phyloP scores from a whole-genome alignment of 1,284 basidiomycete genomes.

The Termitomyces sp. region DNA sequence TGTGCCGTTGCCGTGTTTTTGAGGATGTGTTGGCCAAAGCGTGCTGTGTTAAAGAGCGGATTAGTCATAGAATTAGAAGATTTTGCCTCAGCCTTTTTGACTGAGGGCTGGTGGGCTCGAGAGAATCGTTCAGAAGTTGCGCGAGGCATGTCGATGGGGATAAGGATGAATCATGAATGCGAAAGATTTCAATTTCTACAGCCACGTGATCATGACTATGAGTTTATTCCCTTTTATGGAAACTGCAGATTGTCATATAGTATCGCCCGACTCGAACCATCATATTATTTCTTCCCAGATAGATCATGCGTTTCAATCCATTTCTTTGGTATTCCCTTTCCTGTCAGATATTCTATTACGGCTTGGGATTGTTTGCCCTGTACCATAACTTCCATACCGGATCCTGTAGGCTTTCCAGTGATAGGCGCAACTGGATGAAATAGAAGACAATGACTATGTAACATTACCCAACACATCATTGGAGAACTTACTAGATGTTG shows the following conservation, averaged over 20 bases:
- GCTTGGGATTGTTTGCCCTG: slow-evolving; percentile 76
- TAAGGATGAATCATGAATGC: background rate
- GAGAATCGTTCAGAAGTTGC: slow-evolving; percentile 84
- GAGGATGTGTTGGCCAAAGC: slow-evolving; percentile 96
- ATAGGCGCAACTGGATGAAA: slow-evolving; percentile 45
- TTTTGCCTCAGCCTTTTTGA: slow-evolving; percentile 52
- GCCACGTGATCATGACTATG: background rate
- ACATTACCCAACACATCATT: background rate
- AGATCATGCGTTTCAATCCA: slow-evolving; percentile 63
- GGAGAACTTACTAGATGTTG: slow-evolving; percentile 56
- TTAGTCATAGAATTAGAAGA: slow-evolving; percentile 54
- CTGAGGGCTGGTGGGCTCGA: slow-evolving; percentile 68
- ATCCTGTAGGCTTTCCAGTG: slow-evolving; percentile 42
- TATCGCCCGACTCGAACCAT: too few species aligned
- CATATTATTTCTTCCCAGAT: slow-evolving; percentile 35
- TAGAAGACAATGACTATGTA: background rate
- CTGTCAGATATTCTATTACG: slow-evolving; percentile 60
- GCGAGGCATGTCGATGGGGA: slow-evolving; percentile 60
- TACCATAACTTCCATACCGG: slow-evolving; percentile 66
- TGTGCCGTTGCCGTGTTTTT: slow-evolving; percentile 91
- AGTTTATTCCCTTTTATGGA: background rate
- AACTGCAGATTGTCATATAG: background rate
- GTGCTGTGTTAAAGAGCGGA: slow-evolving; percentile 89
- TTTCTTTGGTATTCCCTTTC: slow-evolving; percentile 70
- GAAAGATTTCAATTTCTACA: background rate